A percentile compares a stretch with the other conserved stretches of the same genome.
phyloP scores from a whole-genome alignment of 2,329 filamentous ascomycete species.

The Colletotrichum liriopes region DNA sequence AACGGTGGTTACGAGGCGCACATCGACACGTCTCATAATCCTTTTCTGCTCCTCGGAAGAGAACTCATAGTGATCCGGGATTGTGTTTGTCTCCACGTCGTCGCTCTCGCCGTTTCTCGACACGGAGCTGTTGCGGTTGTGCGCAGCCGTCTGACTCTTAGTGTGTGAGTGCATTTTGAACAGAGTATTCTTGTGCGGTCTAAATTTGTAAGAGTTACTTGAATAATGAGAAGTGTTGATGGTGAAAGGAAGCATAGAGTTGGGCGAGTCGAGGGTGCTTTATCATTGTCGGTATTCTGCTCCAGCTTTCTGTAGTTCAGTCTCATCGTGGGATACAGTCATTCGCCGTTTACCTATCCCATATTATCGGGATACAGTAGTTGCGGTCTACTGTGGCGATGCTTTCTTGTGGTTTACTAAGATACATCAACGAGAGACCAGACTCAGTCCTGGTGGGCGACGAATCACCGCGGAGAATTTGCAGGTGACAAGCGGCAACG shows the following conservation, averaged over 20 bases:
- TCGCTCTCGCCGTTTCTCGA: background rate
- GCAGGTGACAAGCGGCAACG: constrained; percentile 5
- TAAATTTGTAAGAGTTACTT: background rate
- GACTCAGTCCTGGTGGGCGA: background rate
- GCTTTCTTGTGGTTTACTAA: constrained; percentile 18
- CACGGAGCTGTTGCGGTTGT: background rate
- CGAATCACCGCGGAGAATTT: background rate
- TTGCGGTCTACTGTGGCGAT: background rate
- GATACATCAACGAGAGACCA: background rate
- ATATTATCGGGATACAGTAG: background rate
- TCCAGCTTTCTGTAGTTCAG: background rate
- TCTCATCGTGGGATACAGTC: background rate
- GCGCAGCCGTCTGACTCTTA: background rate
- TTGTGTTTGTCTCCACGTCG: too few relatives aligned
- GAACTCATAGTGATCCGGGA: background rate
- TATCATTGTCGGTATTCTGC: background rate
- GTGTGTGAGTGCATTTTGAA: background rate
- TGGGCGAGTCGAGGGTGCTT: background rate
- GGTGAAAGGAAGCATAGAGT: background rate
- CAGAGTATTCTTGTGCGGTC: background rate
- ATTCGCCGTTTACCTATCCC: background rate
- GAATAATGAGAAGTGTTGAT: too few relatives aligned
- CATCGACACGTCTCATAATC: constrained; percentile 49
- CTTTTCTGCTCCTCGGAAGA: background rate
- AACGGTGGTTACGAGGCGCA: constrained; percentile 51